Evolutionary conservation across 225 moss, liverwort and hornwort genomes (phyloP).

Genomic region (Anthoceros angustus): DNA sequence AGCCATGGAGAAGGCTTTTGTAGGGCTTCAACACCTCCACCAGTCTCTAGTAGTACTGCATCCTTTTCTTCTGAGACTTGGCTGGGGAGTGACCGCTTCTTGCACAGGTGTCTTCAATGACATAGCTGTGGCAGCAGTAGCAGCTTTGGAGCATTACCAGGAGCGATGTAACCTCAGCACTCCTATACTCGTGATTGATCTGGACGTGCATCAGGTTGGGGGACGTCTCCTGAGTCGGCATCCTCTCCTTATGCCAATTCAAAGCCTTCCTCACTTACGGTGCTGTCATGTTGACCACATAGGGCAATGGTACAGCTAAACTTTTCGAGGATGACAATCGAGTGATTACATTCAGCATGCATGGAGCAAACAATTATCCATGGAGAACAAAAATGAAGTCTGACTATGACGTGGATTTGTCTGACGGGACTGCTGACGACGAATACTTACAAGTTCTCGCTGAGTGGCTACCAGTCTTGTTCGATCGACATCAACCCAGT

Average conservation of each 20-base stretch:
- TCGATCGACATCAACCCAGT: conserved; percentile 52
- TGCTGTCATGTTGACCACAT: background rate
- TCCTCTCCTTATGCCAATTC: background rate
- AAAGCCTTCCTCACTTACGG: background rate
- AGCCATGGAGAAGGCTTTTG: conserved; percentile 84
- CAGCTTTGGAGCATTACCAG: conserved; percentile 54
- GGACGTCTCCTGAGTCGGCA: background rate
- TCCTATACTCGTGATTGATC: conserved; percentile 71
- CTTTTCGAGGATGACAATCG: conserved; percentile 67
- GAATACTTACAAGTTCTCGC: conserved; percentile 43
- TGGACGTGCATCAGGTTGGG: conserved; percentile 84
- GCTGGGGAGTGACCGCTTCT: background rate
- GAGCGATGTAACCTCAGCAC: conserved; percentile 37
- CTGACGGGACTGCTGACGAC: conserved; percentile 51
- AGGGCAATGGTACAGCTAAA: conserved; percentile 85
- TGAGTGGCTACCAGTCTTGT: conserved; percentile 52
- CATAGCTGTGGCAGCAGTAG: conserved; percentile 67
- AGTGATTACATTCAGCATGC: conserved; percentile 76
- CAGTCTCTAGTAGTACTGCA: background rate
- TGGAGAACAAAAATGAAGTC: conserved; percentile 62
- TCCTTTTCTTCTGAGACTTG: background rate
- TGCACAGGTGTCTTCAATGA: conserved; percentile 84
- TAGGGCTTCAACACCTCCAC: conserved; percentile 13
- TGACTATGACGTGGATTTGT: conserved; percentile 60
- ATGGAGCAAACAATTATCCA: conserved; percentile 73